These are phyloP conservation scores for Coemansia sp. DNA, from an alignment of 192 early-diverging fungal species.

Conservation along the genomic window DNA sequence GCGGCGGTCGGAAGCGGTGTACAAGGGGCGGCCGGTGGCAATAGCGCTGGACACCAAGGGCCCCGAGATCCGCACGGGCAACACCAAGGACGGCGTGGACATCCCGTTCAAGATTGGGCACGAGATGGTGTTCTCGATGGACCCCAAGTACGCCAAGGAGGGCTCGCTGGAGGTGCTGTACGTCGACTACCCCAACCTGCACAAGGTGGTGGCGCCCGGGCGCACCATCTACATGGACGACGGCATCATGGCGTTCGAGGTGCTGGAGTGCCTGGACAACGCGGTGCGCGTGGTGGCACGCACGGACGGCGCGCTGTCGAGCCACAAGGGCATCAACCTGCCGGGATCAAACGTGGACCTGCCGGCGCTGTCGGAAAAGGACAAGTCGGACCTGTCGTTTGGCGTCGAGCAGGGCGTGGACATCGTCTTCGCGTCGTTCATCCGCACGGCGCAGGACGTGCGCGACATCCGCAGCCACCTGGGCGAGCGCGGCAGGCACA, in stretches of 20 bases:
- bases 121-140: conserved; percentile 73
- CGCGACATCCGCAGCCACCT: conserved; percentile 83
- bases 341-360: conserved; percentile 88
- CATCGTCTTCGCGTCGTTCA: conserved; percentile 95
- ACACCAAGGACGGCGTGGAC: conserved; percentile 71
- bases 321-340: conserved; percentile 95
- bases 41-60: conserved; percentile 86
- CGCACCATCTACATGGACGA: conserved; percentile 89
- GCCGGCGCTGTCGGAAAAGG: conserved; percentile 94
- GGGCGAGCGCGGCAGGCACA: conserved; percentile 73
- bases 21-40: conserved; percentile 55
- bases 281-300: conserved; percentile 68
- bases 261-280: conserved; percentile 65
- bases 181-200: conserved; percentile 77
- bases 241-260: conserved; percentile 92
- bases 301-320: conserved; percentile 85
- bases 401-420: conserved; percentile 93
- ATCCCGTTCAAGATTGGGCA: conserved; percentile 73
- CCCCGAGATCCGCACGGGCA: conserved; percentile 84
- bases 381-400: conserved; percentile 85
- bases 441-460: conserved; percentile 89
- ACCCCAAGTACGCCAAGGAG: conserved; percentile 59
- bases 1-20: conserved; percentile 52
- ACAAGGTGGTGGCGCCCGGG: conserved; percentile 70
- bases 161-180: conserved; percentile 71